Conservation (phyloP, 2,329 filamentous ascomycete genomes). For the Drechmeria coniospora region DNA sequence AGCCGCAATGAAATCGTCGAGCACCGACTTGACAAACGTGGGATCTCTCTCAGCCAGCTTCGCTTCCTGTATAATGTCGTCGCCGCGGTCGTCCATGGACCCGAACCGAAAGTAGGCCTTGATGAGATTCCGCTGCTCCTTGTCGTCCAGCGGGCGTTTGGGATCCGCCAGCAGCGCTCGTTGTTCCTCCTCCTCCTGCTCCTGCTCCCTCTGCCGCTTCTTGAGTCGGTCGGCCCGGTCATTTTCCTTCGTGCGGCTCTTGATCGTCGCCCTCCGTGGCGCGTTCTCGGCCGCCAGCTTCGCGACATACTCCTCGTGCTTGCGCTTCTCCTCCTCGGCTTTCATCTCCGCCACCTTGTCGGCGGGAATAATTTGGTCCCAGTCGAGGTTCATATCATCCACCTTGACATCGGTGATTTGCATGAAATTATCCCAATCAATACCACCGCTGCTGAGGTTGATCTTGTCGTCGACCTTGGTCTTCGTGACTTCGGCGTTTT, state of each 20-base stretch:
- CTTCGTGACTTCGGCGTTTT: constrained; percentile 93
- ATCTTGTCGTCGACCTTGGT: constrained; percentile 91
- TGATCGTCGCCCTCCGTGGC: constrained; percentile 57
- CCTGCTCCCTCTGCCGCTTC: constrained; percentile 48
- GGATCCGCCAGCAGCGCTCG: constrained; percentile 66
- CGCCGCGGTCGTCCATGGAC: constrained; percentile 71
- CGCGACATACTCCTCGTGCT: constrained; percentile 68
- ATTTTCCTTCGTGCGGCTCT: constrained; percentile 38
- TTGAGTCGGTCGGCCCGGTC: constrained; percentile 52
- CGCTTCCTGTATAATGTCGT: constrained; percentile 78
- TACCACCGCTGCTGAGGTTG: constrained; percentile 74
- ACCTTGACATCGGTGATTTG: constrained; percentile 98
- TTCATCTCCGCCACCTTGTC: constrained; percentile 84
- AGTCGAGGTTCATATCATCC: constrained; percentile 63
- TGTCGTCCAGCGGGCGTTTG: constrained; percentile 76
- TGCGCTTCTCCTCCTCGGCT: constrained; percentile 70
- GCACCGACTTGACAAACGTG: constrained; percentile 59
- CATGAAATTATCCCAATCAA: constrained; percentile 82
- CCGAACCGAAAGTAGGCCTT: constrained; percentile 84
- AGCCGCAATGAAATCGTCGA: constrained; percentile 55
- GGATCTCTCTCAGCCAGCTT: constrained; percentile 70
- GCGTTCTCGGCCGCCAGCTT: constrained; percentile 74
- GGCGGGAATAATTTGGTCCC: constrained; percentile 96
- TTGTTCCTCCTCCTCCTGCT: constrained; percentile 57
- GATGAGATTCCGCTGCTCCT: constrained; percentile 84